Conservation (phyloP, 2,329 filamentous ascomycete genomes). For the Elsinoe necatrix region DNA sequence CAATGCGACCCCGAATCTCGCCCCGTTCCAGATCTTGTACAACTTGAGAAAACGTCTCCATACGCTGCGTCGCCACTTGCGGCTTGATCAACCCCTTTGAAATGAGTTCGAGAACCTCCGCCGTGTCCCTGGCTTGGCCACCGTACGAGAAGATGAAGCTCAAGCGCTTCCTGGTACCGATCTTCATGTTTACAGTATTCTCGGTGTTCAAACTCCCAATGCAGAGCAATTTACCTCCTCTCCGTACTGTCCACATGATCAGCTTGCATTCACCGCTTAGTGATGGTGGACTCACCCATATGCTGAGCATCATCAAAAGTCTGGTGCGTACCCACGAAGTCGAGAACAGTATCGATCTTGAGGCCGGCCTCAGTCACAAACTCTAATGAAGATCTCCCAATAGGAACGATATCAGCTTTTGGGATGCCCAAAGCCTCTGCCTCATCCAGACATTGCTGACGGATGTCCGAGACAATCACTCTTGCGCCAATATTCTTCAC, state of each 20-base stretch:
- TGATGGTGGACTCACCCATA: constrained; percentile 25
- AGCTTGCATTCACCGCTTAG: background rate
- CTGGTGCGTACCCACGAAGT: constrained; percentile 26
- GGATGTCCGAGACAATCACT: constrained; percentile 31
- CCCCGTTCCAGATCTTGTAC: constrained; percentile 31
- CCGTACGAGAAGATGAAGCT: constrained; percentile 39
- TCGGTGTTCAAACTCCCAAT: constrained; percentile 34
- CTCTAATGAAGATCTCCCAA: constrained; percentile 24
- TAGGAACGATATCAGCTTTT: constrained; percentile 25
- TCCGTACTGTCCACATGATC: constrained; percentile 24
- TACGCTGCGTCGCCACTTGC: constrained; percentile 28
- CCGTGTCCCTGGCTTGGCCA: constrained; percentile 35
- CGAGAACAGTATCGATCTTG: constrained; percentile 17
- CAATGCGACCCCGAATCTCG: constrained; percentile 28
- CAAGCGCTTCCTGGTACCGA: constrained; percentile 36
- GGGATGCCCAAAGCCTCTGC: constrained; percentile 29
- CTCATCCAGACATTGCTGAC: constrained; percentile 27
- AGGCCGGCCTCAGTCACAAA: constrained; percentile 26
- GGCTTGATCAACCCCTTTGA: constrained; percentile 29
- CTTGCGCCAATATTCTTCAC: constrained; percentile 44
- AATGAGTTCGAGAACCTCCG: constrained; percentile 32
- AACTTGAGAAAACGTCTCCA: constrained; percentile 30
- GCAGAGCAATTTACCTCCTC: constrained; percentile 33
- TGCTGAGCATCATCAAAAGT: constrained; percentile 33
- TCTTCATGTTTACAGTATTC: constrained; percentile 39